Evolutionary conservation across 208 protist genomes (phyloP).

Genomic region (Borovskyia barvae): DNA sequence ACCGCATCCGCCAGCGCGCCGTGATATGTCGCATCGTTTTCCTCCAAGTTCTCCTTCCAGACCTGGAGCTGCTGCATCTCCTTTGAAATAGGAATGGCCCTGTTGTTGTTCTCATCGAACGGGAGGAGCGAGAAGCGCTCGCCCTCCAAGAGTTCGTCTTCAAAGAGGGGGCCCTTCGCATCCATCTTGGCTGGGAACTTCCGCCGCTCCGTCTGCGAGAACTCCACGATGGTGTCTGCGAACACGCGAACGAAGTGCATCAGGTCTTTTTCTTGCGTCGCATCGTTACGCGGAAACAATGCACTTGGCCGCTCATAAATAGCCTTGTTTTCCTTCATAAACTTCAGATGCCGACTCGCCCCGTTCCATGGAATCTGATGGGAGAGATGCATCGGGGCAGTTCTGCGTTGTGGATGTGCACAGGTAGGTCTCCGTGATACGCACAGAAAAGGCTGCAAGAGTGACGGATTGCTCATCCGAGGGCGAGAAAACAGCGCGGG

Average conservation of each 20-base stretch:
- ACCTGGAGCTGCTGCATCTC: background rate
- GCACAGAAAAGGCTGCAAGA: too few species aligned
- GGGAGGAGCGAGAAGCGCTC: background rate
- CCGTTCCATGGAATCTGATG: conserved; percentile 5
- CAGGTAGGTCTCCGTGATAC: too few species aligned
- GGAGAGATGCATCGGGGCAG: conserved; percentile 9
- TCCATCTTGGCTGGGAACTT: conserved; percentile 3
- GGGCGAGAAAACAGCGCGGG: too few species aligned
- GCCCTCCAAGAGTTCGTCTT: background rate
- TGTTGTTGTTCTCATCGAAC: conserved; percentile 1
- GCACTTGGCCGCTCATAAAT: background rate
- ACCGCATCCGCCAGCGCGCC: conserved; percentile 3
- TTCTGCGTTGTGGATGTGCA: too few species aligned
- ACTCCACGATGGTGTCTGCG: conserved; percentile 2
- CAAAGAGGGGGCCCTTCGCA: background rate
- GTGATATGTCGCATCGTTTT: background rate
- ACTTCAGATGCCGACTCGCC: background rate
- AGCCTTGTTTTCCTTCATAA: background rate
- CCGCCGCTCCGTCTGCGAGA: conserved; percentile 3
- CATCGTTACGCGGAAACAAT: conserved; percentile 3
- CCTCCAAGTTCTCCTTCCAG: background rate
- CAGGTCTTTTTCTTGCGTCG: background rate
- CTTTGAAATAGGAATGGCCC: background rate
- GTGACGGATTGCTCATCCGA: too few species aligned
- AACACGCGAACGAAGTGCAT: conserved; percentile 6